Base-by-base conservation (phyloP, 257 asterid species). In the Solanum dulcamara region DNA sequence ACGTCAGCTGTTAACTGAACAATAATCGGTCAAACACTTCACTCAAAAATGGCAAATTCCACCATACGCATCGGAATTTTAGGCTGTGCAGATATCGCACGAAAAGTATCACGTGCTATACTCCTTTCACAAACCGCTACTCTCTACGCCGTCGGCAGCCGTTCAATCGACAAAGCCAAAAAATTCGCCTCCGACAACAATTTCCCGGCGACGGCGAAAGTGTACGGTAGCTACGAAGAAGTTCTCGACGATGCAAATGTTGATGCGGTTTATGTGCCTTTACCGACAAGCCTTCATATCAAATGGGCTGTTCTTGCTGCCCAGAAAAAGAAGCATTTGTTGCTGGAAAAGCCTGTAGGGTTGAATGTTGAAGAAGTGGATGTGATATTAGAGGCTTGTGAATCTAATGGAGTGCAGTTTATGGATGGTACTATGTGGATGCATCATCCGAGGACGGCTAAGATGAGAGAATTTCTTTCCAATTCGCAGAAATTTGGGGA, bases 371-470 rank as follows among this genome's bases (percentile, higher is more conserved):
- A 50, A 9, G 96, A 94, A 85, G 55, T 94, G 12, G 98, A 94
- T 82, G 86, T 53, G 53, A 95, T 95, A 40, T 85, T 94, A 3
- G 93, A 86, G 67, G 98, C 95, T n/a, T 91, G 94, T 38, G 96
- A 93, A 84, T 86, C 96, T 80, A 91, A 88, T 86, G 96, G 94
- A 55, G 93, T 95, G 88, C 98, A 94, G 90, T 87, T 91, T 83
- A 95, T 95, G 94, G 98, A 95, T 85, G 90, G 86, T 33, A 95
- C 98, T 84, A 94, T 95, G 98, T 95, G 94, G 95, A 91, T 95
- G 94, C 98, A 95, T 87, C 85, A 95, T 68, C 98, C 98, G 5
- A 90, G 98, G 86, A 91, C 96, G 4, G 90, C 90, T 10, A 90
- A 93, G 88, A 94, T 93, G 96, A 89, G 7, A 86, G 95, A 93